Evolutionary conservation across 352 stramenopile genomes (phyloP), one percentile per base, ranked within the genome.

Genomic region (Globisporangium nodosum): DNA sequence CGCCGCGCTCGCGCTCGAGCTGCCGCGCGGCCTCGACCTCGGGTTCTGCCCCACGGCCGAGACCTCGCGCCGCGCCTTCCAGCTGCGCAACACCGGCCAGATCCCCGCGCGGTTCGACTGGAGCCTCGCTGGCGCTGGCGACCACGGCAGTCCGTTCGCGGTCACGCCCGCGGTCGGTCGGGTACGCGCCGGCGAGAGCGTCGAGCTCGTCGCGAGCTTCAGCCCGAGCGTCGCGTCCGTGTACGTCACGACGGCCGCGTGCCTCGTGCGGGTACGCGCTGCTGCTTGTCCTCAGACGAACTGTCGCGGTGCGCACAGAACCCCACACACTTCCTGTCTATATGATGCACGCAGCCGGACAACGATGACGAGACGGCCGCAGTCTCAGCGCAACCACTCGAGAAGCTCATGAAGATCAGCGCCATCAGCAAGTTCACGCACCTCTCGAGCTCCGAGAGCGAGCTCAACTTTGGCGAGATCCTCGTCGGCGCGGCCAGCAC

Each of bases 351-450:
- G 9, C 58, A 85, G 75, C 53, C 75, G 13, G 64, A 75, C 48
- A 54, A 51, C 1, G 58, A 43, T 0, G 52, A 39, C 1, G 63
- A 74, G 11, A 56, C 64, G 1, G 69, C 73, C 24, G 60, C 54
- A 18, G 27, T 58, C 12, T 53, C 61, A 1, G 55, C 71, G 13
- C 50, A 69, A 37, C 35, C 35, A 5, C 52, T 64, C 8, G 70
- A 84, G 16, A 65, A 81, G 49, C 74, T 56, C 16, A 92, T 96
- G 76, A 96, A 97, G 64, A 73, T 96, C 51, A 93, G 78, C 58
- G 78, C 76, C 21, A 92, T 96, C 37, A 89, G 85, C 56, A 97
- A 97, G 63, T 97, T 92, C 66, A 84, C 87, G 48, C 78, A 96
- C 68, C 73, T 98, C 33, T 78, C 80, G 11, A 70, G 78, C 16